These are phyloP conservation scores for Brassica hybrid DNA, from an alignment of 441 rosid species.

Conservation along the genomic window DNA sequence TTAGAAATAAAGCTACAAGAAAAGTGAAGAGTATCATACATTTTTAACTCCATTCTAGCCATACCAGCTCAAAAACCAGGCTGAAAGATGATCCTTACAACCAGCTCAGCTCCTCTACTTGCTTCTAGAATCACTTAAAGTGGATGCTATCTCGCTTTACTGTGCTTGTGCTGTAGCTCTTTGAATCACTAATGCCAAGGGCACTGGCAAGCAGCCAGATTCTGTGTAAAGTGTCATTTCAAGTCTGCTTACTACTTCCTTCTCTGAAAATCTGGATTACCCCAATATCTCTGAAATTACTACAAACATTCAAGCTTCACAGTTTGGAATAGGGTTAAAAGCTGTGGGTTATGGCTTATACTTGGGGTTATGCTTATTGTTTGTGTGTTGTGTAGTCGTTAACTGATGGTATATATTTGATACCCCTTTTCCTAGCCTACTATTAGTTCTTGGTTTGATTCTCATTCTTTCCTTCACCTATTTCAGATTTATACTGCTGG, in stretches of 20 bases:
- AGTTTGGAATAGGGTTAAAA: neutral
- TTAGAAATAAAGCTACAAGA: neutral
- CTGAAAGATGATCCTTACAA: constrained; percentile 50
- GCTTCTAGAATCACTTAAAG: constrained; percentile 27
- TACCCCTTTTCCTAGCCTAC: neutral
- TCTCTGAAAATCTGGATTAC: too few relatives aligned
- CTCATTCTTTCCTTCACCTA: neutral
- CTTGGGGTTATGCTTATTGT: neutral
- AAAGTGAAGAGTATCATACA: constrained; percentile 7
- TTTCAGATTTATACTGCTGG: neutral
- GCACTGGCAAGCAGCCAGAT: too few relatives aligned
- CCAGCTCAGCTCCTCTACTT: constrained; percentile 44
- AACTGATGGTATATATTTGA: neutral
- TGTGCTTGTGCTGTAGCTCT: constrained; percentile 36
- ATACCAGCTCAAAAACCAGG: constrained; percentile 43
- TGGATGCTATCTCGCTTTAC: constrained; percentile 45
- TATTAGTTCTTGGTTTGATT: neutral
- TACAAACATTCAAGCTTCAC: too few relatives aligned
- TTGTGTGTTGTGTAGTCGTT: neutral
- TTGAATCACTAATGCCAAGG: neutral
- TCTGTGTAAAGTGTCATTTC: too few relatives aligned
- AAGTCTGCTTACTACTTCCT: too few relatives aligned
- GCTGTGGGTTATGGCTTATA: neutral
- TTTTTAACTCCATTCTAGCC: neutral
- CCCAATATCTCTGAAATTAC: too few relatives aligned